Percentiles rank a stretch among this genome's conserved stretches.
Conservation (phyloP, 106 monocot genomes). For the Phalaenopsis equestris region DNA sequence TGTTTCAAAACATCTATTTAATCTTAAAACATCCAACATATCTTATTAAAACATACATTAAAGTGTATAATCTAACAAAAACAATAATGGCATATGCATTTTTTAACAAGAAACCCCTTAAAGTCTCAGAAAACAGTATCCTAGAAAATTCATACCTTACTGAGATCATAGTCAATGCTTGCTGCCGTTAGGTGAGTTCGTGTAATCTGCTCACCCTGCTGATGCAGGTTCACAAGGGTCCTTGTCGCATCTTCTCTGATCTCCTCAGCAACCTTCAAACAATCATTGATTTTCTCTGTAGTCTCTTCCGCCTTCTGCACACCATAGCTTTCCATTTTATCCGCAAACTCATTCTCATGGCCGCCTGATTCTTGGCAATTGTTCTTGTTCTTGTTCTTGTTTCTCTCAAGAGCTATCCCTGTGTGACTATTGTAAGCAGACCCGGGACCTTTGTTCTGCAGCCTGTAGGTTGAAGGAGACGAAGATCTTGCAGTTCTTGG, state of each 20-base stretch:
- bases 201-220: slow-evolving; percentile 11
- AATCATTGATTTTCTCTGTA: slow-evolving; percentile 1
- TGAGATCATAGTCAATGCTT: slow-evolving; percentile 4
- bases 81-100: too few relatives aligned
- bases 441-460: too few relatives aligned
- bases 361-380: background rate
- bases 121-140: background rate
- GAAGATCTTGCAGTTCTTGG: background rate
- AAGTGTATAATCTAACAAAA: too few relatives aligned
- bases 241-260: slow-evolving; percentile 4
- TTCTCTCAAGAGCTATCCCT: too few relatives aligned
- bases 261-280: slow-evolving; percentile 10
- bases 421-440: too few relatives aligned
- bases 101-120: too few relatives aligned
- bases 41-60: too few relatives aligned
- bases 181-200: slow-evolving; percentile 5
- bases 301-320: slow-evolving; percentile 5
- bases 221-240: slow-evolving; percentile 5
- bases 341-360: background rate
- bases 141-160: slow-evolving; percentile 1
- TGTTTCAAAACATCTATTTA: too few relatives aligned
- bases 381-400: too few relatives aligned
- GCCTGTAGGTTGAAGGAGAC: background rate
- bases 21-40: too few relatives aligned
- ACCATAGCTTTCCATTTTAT: slow-evolving; percentile 1